Conservation (phyloP, 2,329 filamentous ascomycete genomes). For the Penicillium sp. region DNA sequence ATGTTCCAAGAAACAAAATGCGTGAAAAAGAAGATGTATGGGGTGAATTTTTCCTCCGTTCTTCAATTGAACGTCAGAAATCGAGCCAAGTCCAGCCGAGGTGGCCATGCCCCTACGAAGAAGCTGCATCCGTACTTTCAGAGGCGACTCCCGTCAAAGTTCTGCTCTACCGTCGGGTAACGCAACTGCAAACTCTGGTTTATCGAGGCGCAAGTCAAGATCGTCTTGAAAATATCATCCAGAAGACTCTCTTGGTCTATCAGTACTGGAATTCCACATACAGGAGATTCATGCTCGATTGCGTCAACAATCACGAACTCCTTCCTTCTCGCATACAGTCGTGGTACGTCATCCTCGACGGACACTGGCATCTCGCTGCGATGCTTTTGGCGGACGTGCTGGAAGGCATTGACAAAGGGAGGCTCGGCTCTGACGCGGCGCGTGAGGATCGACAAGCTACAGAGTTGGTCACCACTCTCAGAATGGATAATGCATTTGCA, state of each 20-base stretch:
- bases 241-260: slow-evolving; percentile 51
- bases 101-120: slow-evolving; percentile 58
- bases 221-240: slow-evolving; percentile 51
- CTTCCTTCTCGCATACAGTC: slow-evolving; percentile 57
- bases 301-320: slow-evolving; percentile 49
- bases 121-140: slow-evolving; percentile 50
- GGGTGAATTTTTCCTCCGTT: slow-evolving; percentile 39
- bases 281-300: slow-evolving; percentile 53
- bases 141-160: slow-evolving; percentile 60
- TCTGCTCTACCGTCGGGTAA: slow-evolving; percentile 56
- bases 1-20: slow-evolving; percentile 1
- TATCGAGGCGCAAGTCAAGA: slow-evolving; percentile 39
- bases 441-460: slow-evolving; percentile 27
- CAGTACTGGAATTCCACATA: slow-evolving; percentile 57
- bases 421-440: slow-evolving; percentile 13
- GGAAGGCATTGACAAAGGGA: slow-evolving; percentile 48
- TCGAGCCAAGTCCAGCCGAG: slow-evolving; percentile 26
- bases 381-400: slow-evolving; percentile 57
- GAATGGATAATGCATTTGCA: slow-evolving; percentile 46
- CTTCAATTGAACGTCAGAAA: slow-evolving; percentile 1
- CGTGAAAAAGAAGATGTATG: slow-evolving; percentile 32
- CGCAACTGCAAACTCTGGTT: slow-evolving; percentile 55
- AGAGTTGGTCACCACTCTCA: slow-evolving; percentile 42
- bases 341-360: slow-evolving; percentile 59
- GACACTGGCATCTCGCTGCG: slow-evolving; percentile 58